A percentile compares a stretch with the other conserved stretches of the same genome.
phyloP scores from a whole-genome alignment of 2,329 filamentous ascomycete genomes.

The Aspergillus quadrilineatus region DNA sequence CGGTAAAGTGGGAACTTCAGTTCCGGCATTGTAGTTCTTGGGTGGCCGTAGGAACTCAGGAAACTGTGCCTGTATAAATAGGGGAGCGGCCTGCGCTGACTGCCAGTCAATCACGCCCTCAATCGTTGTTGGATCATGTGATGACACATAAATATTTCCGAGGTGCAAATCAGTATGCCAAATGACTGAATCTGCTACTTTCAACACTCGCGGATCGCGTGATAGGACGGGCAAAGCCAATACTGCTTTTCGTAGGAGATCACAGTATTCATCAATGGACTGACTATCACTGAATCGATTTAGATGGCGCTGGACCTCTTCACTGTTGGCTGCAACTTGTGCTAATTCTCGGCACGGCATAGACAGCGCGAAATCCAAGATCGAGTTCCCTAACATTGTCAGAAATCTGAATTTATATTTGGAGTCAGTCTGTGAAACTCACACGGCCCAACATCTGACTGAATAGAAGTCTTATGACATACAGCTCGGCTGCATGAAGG shows the following conservation, averaged over 20 bases:
- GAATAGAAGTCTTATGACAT: neutral
- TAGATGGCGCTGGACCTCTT: constrained; percentile 19
- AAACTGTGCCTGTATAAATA: constrained; percentile 26
- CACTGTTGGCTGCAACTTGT: neutral
- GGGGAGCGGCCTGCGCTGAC: constrained; percentile 20
- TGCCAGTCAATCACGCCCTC: constrained; percentile 30
- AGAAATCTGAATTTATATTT: no score
- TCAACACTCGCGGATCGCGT: constrained; percentile 16
- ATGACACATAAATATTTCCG: constrained; percentile 26
- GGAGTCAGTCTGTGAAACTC: neutral
- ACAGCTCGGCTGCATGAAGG: constrained; percentile 15
- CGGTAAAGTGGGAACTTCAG: constrained; percentile 17
- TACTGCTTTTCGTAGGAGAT: constrained; percentile 17
- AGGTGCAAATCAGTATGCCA: constrained; percentile 28
- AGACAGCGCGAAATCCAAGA: constrained; percentile 20
- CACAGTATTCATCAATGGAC: constrained; percentile 13
- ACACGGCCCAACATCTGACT: constrained; percentile 17
- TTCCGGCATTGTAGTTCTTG: constrained; percentile 19
- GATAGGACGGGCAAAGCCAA: constrained; percentile 18
- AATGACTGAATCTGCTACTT: constrained; percentile 12
- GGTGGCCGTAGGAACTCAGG: constrained; percentile 23
- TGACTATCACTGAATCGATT: constrained; percentile 8
- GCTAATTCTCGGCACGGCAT: constrained; percentile 17
- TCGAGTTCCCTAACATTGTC: constrained; percentile 11
- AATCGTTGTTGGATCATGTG: constrained; percentile 21